Base-by-base conservation (phyloP, 192 early-diverging fungal species). In the Gryganskiella cystojenkinii region DNA sequence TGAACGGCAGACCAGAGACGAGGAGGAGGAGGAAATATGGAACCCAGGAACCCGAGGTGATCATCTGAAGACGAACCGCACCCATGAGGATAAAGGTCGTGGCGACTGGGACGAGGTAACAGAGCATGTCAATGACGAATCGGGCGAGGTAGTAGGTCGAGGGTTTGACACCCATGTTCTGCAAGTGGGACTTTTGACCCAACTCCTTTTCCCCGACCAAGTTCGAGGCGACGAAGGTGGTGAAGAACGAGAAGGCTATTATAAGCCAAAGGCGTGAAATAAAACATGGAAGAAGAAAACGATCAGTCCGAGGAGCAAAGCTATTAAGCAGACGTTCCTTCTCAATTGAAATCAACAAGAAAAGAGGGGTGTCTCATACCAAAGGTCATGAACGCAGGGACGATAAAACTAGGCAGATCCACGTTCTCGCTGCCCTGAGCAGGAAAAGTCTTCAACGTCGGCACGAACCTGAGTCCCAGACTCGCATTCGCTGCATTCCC, bases 371-470 rank as follows among this genome's bases (percentile, higher is more conserved):
- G 20, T 7, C 20, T 66, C 65, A 59, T 56, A 81, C 79, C 69
- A 62, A 72, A 72, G 10, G 79, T 80, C 43, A 80, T 40, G 63
- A 80, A 80, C 19, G 79, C 59, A 34, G 79, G 79, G 5, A 80
- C 70, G 61, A 80, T 64, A 20, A 67, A 53, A 47, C 69, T 71
- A 3, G 69, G 64, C 40, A 80, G 67, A 55, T 80, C 79, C 3
- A 72, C 64, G 35, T 80, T 70, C 63, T 80, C 79, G 34, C n/a
- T 58, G 35, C 64, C 61, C 52, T 71, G 70, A 11, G 79, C 67
- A 20, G 47, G 51, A 47, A 80, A 80, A 4, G 79, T 80, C 45
- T 47, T 65, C 19, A 80, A 31, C 3, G 64, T 67, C 4, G 70
- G 37, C 52, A 67, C 15, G 52, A 80, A 63, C 35, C 47, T 27